A percentile compares a stretch with the other conserved stretches of the same genome.
These are phyloP conservation scores for Rhizopogon vulgaris DNA, from an alignment of 768 basidiomycete species.

Conservation along the genomic window DNA sequence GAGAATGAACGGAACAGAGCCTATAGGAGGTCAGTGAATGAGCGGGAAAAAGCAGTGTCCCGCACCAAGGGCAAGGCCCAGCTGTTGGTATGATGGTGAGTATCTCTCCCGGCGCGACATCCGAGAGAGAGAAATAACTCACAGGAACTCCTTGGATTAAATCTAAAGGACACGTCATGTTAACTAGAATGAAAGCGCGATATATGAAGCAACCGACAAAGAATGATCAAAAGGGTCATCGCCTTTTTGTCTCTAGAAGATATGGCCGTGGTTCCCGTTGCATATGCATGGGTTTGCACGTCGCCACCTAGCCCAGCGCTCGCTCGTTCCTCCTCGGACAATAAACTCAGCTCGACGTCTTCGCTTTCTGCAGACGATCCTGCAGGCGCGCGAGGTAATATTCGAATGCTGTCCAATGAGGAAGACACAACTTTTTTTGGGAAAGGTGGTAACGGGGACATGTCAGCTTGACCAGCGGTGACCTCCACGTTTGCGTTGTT, in stretches of 20 bases:
- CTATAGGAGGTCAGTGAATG: conserved; percentile 31
- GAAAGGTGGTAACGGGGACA: conserved; percentile 20
- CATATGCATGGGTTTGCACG: conserved; percentile 26
- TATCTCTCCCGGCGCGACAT: not conserved
- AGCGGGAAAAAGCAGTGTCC: conserved; percentile 3
- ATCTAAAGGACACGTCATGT: conserved; percentile 34
- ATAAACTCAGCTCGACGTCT: conserved; percentile 55
- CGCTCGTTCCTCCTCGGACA: conserved; percentile 50
- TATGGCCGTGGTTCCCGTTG: conserved; percentile 41
- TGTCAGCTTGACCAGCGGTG: conserved; percentile 19
- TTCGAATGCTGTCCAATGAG: conserved; percentile 52
- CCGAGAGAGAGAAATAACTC: conserved; percentile 26
- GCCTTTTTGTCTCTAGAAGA: conserved; percentile 76
- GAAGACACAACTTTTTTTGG: conserved; percentile 50
- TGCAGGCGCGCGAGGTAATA: conserved; percentile 44
- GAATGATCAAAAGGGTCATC: conserved; percentile 76
- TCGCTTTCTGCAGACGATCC: conserved; percentile 32
- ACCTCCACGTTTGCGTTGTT: conserved; percentile 34
- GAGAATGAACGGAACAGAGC: conserved; percentile 94
- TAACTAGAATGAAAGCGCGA: conserved; percentile 9
- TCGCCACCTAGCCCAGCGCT: conserved; percentile 34
- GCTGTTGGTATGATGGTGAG: conserved; percentile 29
- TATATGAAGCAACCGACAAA: conserved; percentile 57
- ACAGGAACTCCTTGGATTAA: conserved; percentile 89
- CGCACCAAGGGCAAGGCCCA: conserved; percentile 85